These are phyloP conservation scores for Cryptosporidium muris DNA, from an alignment of 169 alveolate species.

Conservation along the genomic window DNA sequence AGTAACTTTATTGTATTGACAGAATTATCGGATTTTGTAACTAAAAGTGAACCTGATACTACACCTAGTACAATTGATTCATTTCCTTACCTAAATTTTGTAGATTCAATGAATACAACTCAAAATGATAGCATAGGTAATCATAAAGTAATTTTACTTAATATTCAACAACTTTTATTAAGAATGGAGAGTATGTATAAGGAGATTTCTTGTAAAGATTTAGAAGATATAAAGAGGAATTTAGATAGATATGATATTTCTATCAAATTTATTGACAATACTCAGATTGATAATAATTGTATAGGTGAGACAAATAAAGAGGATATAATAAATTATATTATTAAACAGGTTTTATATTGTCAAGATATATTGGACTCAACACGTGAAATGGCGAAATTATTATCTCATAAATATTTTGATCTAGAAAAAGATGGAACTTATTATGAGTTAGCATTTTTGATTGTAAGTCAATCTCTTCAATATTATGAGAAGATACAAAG, in stretches of 20 bases:
- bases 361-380: no score
- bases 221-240: no score
- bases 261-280: no score
- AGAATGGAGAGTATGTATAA: constrained; percentile 1
- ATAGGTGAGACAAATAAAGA: no score
- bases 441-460: neutral
- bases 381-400: no score
- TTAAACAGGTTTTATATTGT: no score
- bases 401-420: no score
- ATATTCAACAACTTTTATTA: constrained; percentile 2
- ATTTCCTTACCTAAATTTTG: constrained; percentile 25
- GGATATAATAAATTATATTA: no score
- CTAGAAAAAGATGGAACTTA: neutral
- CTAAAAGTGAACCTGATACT: constrained; percentile 7
- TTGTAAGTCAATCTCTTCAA: constrained; percentile 32
- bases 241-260: no score
- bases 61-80: constrained; percentile 66
- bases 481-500: constrained; percentile 19
- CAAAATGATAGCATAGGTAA: constrained; percentile 24
- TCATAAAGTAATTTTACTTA: neutral
- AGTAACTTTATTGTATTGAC: no score
- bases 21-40: no score
- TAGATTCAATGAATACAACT: constrained; percentile 52
- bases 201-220: neutral
- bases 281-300: no score